Conservation (phyloP, 2,329 filamentous ascomycete genomes). For the Arachnopeziza araneosa region DNA sequence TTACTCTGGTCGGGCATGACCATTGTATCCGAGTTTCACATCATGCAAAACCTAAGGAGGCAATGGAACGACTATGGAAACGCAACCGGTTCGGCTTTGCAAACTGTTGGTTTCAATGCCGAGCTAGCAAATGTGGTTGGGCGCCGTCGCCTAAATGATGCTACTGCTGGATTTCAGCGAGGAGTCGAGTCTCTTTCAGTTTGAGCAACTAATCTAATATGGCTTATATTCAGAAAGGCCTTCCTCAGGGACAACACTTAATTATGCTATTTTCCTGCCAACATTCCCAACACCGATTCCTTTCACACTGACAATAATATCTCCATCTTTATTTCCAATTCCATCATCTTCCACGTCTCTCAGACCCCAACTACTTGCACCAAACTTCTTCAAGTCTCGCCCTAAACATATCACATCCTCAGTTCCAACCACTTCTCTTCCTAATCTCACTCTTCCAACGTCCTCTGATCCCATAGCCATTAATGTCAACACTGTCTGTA, state of each 20-base stretch:
- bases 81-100: slow-evolving; percentile 24
- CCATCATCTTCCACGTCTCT: slow-evolving; percentile 64
- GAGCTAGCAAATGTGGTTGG: slow-evolving; percentile 23
- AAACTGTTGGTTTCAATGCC: slow-evolving; percentile 26
- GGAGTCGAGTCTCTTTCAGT: slow-evolving; percentile 6
- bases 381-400: slow-evolving; percentile 82
- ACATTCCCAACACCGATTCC: slow-evolving; percentile 92
- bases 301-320: slow-evolving; percentile 86
- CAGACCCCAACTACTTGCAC: slow-evolving; percentile 85
- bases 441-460: slow-evolving; percentile 78
- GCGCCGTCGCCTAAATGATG: slow-evolving; percentile 23
- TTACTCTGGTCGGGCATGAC: slow-evolving; percentile 29
- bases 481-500: slow-evolving; percentile 70
- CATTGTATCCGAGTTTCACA: slow-evolving; percentile 29
- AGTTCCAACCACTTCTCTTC: slow-evolving; percentile 73
- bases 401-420: slow-evolving; percentile 77
- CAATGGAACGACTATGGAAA: slow-evolving; percentile 28
- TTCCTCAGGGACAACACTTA: neutral
- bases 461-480: slow-evolving; percentile 99
- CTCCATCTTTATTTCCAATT: slow-evolving; percentile 53
- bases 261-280: slow-evolving; percentile 74
- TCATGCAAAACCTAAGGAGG: slow-evolving; percentile 27
- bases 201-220: neutral
- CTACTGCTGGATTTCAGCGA: slow-evolving; percentile 22
- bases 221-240: neutral